Conservation (phyloP, 768 basidiomycete genomes). For the Macrolepiota albuminosa region DNA sequence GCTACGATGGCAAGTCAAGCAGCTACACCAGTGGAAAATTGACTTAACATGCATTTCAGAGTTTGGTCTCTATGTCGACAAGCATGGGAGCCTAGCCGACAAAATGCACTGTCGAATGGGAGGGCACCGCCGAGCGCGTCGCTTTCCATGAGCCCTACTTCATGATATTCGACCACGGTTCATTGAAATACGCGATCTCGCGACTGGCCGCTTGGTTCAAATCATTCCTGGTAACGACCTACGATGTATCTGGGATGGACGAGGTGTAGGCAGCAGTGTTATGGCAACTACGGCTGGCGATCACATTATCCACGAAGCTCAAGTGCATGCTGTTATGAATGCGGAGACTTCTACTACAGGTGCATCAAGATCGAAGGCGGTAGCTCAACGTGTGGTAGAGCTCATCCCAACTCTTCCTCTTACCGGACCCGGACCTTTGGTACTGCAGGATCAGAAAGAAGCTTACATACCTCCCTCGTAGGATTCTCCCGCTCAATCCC, state of each 20-base stretch:
- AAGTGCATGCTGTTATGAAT: conserved; percentile 86
- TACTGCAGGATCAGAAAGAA: conserved; percentile 5
- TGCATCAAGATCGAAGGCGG: conserved; percentile 37
- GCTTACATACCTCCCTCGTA: conserved; percentile 3
- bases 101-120: conserved; percentile 86
- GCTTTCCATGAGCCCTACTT: conserved; percentile 91
- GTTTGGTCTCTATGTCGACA: conserved; percentile 92
- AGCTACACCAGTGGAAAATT: not conserved
- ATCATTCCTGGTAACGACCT: conserved; percentile 84
- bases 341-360: conserved; percentile 42
- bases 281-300: conserved; percentile 59
- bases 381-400: conserved; percentile 74
- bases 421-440: conserved; percentile 38
- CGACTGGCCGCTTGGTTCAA: conserved; percentile 77
- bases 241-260: conserved; percentile 89
- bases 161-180: conserved; percentile 87
- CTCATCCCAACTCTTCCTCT: conserved; percentile 73
- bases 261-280: conserved; percentile 53
- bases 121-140: conserved; percentile 85
- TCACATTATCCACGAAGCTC: conserved; percentile 67
- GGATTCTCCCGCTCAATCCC: not conserved
- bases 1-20: conserved; percentile 75
- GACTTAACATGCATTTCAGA: conserved; percentile 38
- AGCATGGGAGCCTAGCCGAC: conserved; percentile 87
- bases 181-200: conserved; percentile 87